Conservation (phyloP, 2,329 filamentous ascomycete genomes). For the Colletotrichum salicis region DNA sequence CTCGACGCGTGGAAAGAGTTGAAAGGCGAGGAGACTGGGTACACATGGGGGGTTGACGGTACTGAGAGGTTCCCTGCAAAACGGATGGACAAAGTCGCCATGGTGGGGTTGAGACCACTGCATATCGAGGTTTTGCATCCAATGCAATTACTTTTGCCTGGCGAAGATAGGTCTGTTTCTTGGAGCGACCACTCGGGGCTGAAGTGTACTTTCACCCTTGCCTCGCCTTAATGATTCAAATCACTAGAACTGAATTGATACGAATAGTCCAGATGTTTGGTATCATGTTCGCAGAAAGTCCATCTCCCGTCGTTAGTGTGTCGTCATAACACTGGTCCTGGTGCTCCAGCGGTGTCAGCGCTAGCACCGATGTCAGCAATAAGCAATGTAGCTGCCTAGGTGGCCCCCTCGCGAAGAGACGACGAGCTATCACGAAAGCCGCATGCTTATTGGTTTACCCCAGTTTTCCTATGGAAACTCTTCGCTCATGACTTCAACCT, state of each 20-base stretch:
- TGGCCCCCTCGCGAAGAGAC: neutral
- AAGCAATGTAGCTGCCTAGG: neutral
- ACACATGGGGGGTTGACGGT: conserved; percentile 51
- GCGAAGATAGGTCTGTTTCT: neutral
- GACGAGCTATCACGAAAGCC: no score
- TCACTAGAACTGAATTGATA: neutral
- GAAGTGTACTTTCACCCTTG: neutral
- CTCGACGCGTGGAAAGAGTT: conserved; percentile 48
- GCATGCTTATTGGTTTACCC: neutral
- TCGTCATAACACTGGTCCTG: neutral
- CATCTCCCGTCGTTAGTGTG: no score
- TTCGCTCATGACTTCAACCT: neutral
- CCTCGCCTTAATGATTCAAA: neutral
- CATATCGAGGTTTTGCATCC: conserved; percentile 39
- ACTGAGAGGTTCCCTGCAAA: conserved; percentile 44
- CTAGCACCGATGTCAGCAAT: neutral
- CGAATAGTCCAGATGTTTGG: neutral
- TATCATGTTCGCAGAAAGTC: no score
- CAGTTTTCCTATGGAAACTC: neutral
- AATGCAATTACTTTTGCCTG: neutral
- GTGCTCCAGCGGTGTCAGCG: neutral
- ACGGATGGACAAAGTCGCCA: conserved; percentile 50
- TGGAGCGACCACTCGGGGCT: conserved; percentile 31
- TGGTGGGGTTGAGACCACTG: conserved; percentile 41
- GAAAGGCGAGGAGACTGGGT: conserved; percentile 43